phyloP scores from a whole-genome alignment of 768 basidiomycete species.

The Russula earlei region DNA sequence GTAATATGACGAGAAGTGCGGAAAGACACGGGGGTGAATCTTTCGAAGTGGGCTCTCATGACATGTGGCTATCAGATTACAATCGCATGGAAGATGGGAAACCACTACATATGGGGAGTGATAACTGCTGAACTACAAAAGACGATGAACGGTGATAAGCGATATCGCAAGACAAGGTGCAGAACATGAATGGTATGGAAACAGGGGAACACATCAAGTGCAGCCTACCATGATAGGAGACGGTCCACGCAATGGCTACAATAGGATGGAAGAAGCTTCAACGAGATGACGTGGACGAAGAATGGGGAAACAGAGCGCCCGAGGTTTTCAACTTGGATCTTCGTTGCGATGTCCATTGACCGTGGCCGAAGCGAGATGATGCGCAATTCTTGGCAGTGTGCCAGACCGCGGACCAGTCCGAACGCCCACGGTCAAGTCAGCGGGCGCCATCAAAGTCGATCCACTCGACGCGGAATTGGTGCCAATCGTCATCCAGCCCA shows the following conservation, averaged over 20 bases:
- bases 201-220: slow-evolving; percentile 10
- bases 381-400: not conserved
- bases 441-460: slow-evolving; percentile 5
- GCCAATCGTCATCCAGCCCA: slow-evolving; percentile 8
- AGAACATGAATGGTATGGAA: not conserved
- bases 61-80: no score
- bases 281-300: not conserved
- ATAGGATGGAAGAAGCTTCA: not conserved
- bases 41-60: no score
- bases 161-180: not conserved
- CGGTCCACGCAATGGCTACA: not conserved
- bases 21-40: no score
- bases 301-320: not conserved
- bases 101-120: not conserved
- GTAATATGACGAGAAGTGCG: no score
- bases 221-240: not conserved
- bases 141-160: not conserved
- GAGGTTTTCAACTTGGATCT: not conserved
- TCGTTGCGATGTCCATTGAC: not conserved
- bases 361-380: not conserved
- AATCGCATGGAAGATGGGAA: no score
- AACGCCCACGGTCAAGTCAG: not conserved
- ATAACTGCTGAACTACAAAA: not conserved
- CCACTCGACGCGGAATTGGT: slow-evolving; percentile 18
- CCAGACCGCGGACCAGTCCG: not conserved